phyloP scores from a whole-genome alignment of 768 basidiomycete genomes.

The Kwoniella sp. region DNA sequence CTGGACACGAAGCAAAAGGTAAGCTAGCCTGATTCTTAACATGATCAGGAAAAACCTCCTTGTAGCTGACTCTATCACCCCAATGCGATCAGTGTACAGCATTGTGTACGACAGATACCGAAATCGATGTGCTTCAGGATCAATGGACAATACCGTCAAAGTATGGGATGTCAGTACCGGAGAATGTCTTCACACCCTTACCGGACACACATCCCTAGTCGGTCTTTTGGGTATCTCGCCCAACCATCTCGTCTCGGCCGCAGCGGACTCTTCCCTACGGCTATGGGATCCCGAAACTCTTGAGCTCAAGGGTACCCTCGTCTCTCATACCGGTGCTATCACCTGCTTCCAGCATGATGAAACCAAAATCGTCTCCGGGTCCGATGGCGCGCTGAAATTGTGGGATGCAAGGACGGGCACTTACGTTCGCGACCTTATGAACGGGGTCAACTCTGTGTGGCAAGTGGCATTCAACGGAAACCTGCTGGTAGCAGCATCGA shows the following conservation, averaged over 20 bases:
- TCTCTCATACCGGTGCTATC: constrained; percentile 94
- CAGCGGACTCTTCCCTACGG: constrained; percentile 90
- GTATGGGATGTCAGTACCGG: constrained; percentile 89
- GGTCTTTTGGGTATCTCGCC: constrained; percentile 88
- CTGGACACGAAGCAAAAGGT: constrained; percentile 93
- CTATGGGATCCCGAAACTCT: constrained; percentile 91
- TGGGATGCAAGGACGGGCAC: constrained; percentile 91
- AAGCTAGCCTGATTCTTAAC: too few species aligned
- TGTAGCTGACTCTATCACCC: constrained; percentile 1
- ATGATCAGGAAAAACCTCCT: too few species aligned
- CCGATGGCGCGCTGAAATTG: constrained; percentile 95
- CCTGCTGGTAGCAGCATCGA: constrained; percentile 84
- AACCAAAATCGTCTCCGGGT: constrained; percentile 92
- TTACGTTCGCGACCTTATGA: constrained; percentile 82
- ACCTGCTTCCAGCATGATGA: constrained; percentile 99
- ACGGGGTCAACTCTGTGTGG: constrained; percentile 93
- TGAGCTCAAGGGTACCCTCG: constrained; percentile 75
- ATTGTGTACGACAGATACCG: constrained; percentile 85
- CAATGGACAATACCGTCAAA: constrained; percentile 96
- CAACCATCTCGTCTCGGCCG: constrained; percentile 88
- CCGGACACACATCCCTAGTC: constrained; percentile 92
- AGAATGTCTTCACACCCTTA: constrained; percentile 73
- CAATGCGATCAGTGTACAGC: constrained; percentile 85
- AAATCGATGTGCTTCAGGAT: constrained; percentile 91
- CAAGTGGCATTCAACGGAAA: constrained; percentile 93